Evolutionary conservation across 1,284 basidiomycete genomes (phyloP), one percentile per base, ranked within the genome.

Genomic region (Inonotus obliquus): DNA sequence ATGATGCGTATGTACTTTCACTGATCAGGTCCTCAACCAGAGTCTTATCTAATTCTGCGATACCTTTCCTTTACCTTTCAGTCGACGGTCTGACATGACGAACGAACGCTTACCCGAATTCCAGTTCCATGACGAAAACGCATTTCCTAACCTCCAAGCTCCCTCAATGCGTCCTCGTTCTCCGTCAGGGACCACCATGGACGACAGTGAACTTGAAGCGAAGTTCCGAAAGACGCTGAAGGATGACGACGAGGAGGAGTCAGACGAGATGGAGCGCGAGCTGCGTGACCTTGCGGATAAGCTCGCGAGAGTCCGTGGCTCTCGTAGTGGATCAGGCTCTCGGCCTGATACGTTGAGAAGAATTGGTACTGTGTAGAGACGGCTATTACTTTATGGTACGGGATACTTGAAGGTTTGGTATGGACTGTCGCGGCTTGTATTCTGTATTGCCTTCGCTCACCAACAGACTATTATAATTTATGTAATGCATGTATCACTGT

Each of bases 31-130:
- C 59, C 39, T 38, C 29, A 35, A 35, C 54, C 39, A 29, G 54
- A 54, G 56, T 41, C 54, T 45, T 57, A 62, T 53, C 54, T 37
- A 14, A 11, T 27, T n/a, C 48, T 57, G 54, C 21, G 32, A n/a
- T 48, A 41, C 37, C 27, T 65, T 44, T 35, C 56, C 62, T n/a
- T n/a, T n/a, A n/a, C 54, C 55, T 41, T n/a, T 11, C 68, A 92
- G 90, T 37, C 93, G 95, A 65, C 91, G 91, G 68, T 90, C 89
- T 38, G 96, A 99, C 76, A 81, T 95, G 62, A 86, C 89, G 69
- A 99, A 99, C 78, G 96, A 99, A 75, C 89, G 92, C 62, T 76
- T 98, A 56, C 96, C 96, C 9, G 73, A 75, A 66, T 84, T 84
- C 71, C 75, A 80, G 13, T 69, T 75, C 75, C 35, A 73, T 69